Base-by-base conservation (phyloP, 768 basidiomycete species). In the Naganishia randhawae region DNA sequence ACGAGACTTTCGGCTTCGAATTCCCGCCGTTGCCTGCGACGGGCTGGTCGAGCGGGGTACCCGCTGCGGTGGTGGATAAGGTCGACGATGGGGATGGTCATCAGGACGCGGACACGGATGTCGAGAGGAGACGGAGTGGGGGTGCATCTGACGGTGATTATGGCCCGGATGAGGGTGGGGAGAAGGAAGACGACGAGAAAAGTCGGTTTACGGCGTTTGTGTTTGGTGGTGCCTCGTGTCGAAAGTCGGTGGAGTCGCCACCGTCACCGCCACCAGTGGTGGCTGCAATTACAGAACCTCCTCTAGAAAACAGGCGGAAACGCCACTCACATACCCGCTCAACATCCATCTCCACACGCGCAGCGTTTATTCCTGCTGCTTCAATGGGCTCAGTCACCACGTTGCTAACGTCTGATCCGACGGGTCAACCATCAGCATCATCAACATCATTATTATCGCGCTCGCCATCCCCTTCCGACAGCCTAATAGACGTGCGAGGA, bases 311-410 rank as follows among this genome's bases (percentile, higher is more conserved):
- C n/a, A 48, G n/a, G 25, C 19, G 32, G 27, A 61, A 37, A 41
- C 57, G 57, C 14, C 57, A 61, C 25, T 61, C 57, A 6, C 57
- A 61, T 41, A 61, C 57, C 0, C 57, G 57, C 29, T 61, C 57
- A 22, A 61, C 57, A 39, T 61, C 57, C 3, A 61, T 61, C 39
- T 61, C 57, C 57, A 61, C 57, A 16, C 57, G 57, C 13, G 57
- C 57, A 8, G 29, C 57, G 11, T 41, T 61, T n/a, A 61, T 29
- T 39, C 22, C 29, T 22, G 16, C 3, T 39, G 27, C 57, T 6
- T 39, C 37, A 39, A n/a, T n/a, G n/a, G n/a, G n/a, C n/a, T 48
- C 45, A n/a, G 19, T 22, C 16, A n/a, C 45, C 25, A 22, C 45
- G 4, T 22, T 48, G n/a, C 19, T 16, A 39, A 25, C 54, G 33